phyloP scores from a whole-genome alignment of 2,329 filamentous ascomycete species.

The Cladosporium sp. region DNA sequence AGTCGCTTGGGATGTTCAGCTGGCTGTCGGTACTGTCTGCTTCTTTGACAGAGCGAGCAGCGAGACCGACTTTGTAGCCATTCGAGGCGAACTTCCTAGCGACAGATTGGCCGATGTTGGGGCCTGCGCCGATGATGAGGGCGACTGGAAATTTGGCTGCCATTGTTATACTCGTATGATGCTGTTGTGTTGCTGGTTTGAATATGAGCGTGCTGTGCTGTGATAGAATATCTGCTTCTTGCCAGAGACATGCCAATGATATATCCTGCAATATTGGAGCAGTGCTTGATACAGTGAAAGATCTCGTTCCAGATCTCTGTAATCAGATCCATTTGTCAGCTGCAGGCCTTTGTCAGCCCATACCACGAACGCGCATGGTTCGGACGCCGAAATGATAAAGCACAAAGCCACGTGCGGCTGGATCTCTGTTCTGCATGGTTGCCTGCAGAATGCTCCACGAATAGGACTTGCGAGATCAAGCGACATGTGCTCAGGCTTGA shows the following conservation, averaged over 20 bases:
- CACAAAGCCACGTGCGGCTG: background rate
- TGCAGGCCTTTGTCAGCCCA: background rate
- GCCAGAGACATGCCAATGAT: background rate
- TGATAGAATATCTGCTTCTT: background rate
- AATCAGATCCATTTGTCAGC: background rate
- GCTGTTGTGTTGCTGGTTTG: background rate
- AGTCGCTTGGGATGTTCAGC: slow-evolving; percentile 39
- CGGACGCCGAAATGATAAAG: background rate
- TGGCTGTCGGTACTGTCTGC: slow-evolving; percentile 32
- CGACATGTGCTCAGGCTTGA: background rate
- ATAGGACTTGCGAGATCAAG: background rate
- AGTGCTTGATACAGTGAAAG: background rate
- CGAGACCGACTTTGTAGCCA: slow-evolving; percentile 47
- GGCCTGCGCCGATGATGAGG: slow-evolving; percentile 47
- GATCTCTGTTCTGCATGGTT: background rate
- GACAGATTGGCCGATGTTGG: slow-evolving; percentile 43
- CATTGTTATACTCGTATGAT: background rate
- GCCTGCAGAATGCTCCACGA: background rate
- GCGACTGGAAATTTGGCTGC: slow-evolving; percentile 23
- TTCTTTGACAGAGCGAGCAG: slow-evolving; percentile 36
- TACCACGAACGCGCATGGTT: background rate
- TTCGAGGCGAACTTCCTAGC: slow-evolving; percentile 41
- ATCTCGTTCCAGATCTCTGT: background rate
- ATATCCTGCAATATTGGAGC: background rate
- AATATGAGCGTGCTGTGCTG: background rate